These are phyloP conservation scores for Solanum hybrid DNA, from an alignment of 305 asterid species.

Conservation along the genomic window DNA sequence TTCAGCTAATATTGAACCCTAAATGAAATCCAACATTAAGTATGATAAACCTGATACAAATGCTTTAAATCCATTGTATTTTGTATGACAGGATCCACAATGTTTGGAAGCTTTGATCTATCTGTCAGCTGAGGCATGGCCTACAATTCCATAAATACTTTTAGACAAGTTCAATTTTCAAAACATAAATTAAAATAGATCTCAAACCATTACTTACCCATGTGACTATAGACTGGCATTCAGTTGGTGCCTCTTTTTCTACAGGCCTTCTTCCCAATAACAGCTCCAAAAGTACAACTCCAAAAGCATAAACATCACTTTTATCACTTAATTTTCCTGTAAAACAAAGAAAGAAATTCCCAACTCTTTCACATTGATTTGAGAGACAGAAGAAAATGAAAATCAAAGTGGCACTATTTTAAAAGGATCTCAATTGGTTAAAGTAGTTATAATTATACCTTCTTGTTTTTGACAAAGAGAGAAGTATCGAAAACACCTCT, in stretches of 20 bases:
- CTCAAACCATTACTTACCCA: conserved; percentile 36
- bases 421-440: not conserved
- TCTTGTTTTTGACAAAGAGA: not conserved
- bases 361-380: not conserved
- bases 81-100: conserved; percentile 54
- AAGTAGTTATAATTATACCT: not conserved
- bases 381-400: not conserved
- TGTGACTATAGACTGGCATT: conserved; percentile 59
- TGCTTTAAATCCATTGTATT: conserved; percentile 76
- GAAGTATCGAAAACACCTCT: no score
- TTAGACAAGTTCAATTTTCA: not conserved
- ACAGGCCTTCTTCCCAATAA: conserved; percentile 61
- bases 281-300: conserved; percentile 72
- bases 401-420: not conserved
- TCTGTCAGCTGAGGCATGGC: conserved; percentile 91
- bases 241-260: conserved; percentile 49
- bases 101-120: conserved; percentile 66
- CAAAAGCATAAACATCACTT: conserved; percentile 75
- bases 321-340: conserved; percentile 64
- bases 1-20: not conserved
- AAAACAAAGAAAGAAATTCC: not conserved
- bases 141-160: conserved; percentile 20
- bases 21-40: not conserved
- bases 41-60: conserved; percentile 42
- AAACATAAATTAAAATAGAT: not conserved